Evolutionary conservation across 2,329 filamentous ascomycete species (phyloP).

Genomic region (Colletotrichum acutatum): DNA sequence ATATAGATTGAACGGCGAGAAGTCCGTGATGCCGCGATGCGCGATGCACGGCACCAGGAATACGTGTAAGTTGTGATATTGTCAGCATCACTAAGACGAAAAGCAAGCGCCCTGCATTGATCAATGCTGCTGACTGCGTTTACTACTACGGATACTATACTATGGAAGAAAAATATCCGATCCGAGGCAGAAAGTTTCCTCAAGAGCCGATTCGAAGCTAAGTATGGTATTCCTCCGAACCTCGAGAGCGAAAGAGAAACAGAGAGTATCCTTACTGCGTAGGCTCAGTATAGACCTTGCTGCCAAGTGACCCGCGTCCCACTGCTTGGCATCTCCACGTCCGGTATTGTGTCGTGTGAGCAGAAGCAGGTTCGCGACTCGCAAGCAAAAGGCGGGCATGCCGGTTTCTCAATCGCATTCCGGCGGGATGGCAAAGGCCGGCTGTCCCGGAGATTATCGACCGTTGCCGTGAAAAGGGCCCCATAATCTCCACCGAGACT

Average conservation of each 20-base stretch:
- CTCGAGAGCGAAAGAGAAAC: not conserved
- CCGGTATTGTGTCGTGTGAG: conserved; percentile 1
- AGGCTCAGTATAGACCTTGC: not conserved
- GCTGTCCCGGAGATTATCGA: not conserved
- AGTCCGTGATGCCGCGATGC: not conserved
- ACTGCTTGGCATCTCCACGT: not conserved
- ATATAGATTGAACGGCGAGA: not conserved
- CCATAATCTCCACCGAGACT: not conserved
- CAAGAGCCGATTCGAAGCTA: not conserved
- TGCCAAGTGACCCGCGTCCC: conserved; percentile 12
- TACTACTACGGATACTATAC: not conserved
- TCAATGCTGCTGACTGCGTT: not conserved
- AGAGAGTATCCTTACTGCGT: no score
- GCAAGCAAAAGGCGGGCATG: not conserved
- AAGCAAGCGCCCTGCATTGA: not conserved
- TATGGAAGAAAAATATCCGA: not conserved
- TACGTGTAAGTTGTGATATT: not conserved
- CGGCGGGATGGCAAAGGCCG: not conserved
- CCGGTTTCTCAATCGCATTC: not conserved
- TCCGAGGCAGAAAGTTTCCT: conserved; percentile 2
- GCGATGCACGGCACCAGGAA: not conserved
- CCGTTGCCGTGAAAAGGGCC: conserved; percentile 8
- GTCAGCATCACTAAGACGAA: conserved; percentile 10
- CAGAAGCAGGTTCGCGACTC: not conserved
- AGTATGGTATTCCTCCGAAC: not conserved